phyloP scores from a whole-genome alignment of 306 rosid species.

The Glycine latifolia region DNA sequence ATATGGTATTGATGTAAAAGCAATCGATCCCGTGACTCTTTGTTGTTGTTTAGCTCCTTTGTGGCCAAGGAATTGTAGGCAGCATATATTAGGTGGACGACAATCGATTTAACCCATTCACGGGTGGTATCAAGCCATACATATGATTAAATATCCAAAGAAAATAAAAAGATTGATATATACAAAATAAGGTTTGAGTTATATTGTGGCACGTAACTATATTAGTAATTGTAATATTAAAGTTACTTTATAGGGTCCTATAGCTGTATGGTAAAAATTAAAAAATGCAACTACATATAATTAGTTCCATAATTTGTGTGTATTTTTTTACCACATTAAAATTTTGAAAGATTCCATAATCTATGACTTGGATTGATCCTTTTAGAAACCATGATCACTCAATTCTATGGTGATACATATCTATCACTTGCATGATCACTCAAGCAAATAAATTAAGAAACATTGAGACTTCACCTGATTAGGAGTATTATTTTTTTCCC shows the following conservation, averaged over 20 bases:
- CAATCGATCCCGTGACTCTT: constrained; percentile 68
- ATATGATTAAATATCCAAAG: constrained; percentile 27
- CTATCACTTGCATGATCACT: constrained; percentile 21
- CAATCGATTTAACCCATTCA: constrained; percentile 60
- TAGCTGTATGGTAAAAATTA: background rate
- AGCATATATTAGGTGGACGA: constrained; percentile 50
- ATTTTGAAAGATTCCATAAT: background rate
- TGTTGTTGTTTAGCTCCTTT: constrained; percentile 64
- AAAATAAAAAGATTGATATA: no score
- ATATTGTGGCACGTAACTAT: background rate
- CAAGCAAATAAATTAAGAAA: constrained; percentile 14
- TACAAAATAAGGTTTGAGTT: background rate
- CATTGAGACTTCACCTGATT: constrained; percentile 47
- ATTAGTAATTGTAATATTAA: background rate
- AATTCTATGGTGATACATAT: background rate
- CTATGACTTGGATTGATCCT: constrained; percentile 20
- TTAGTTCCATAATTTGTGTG: background rate
- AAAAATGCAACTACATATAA: background rate
- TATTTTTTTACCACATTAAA: background rate
- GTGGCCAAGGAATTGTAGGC: constrained; percentile 60
- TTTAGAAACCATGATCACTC: constrained; percentile 9
- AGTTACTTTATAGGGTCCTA: background rate
- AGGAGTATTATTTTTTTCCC: background rate
- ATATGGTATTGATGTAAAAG: constrained; percentile 44
- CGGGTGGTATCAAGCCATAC: constrained; percentile 55